A percentile compares a stretch with the other conserved stretches of the same genome.
Evolutionary conservation across 108 stramenopile species (phyloP).

Genomic region (Fragilariopsis cylindrus): DNA sequence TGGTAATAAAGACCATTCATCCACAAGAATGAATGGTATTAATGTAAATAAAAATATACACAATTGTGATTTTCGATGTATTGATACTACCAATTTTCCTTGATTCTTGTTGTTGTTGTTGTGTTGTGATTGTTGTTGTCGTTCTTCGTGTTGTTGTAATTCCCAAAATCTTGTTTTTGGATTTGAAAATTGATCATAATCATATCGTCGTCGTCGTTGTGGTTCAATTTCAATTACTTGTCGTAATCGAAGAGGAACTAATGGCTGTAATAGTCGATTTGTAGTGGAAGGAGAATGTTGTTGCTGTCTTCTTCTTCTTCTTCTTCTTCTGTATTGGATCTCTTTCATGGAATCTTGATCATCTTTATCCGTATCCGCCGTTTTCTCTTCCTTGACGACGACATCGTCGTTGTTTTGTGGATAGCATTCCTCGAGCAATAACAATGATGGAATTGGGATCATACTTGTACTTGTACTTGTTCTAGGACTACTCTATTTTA

Average conservation of each 20-base stretch:
- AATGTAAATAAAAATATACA: constrained; percentile 11
- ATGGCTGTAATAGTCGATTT: neutral
- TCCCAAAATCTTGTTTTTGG: constrained; percentile 8
- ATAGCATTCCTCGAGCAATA: too few relatives aligned
- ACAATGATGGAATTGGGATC: too few relatives aligned
- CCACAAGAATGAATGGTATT: constrained; percentile 18
- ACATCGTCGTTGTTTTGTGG: too few relatives aligned
- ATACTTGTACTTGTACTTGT: too few relatives aligned
- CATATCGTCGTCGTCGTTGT: neutral
- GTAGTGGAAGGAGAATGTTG: too few relatives aligned
- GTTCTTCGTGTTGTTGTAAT: constrained; percentile 9
- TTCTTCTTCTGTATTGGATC: too few relatives aligned
- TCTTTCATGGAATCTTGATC: too few relatives aligned
- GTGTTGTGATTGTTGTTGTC: neutral
- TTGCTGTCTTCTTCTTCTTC: too few relatives aligned
- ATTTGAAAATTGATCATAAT: neutral
- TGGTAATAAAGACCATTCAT: constrained; percentile 19
- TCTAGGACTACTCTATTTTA: too few relatives aligned
- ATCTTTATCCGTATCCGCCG: too few relatives aligned
- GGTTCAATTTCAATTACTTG: neutral
- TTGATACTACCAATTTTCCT: neutral
- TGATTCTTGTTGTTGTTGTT: neutral
- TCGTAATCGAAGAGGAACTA: neutral
- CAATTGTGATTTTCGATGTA: constrained; percentile 20
- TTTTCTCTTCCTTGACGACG: too few relatives aligned